Conservation (phyloP, 495 filamentous ascomycete genomes). For the Trichoderma gamsii region DNA sequence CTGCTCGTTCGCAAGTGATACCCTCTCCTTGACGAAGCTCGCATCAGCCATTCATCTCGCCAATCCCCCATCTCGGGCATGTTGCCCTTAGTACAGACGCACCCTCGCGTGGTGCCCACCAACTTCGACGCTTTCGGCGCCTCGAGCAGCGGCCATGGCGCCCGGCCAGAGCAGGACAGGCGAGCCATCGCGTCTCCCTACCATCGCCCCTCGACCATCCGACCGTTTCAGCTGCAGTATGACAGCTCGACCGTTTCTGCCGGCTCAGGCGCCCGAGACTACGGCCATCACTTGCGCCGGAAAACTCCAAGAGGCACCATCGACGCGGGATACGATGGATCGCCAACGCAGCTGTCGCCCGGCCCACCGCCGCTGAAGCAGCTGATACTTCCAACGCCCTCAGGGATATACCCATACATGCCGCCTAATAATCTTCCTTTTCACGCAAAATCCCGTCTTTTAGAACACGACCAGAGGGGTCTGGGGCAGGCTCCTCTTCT, state of each 20-base stretch:
- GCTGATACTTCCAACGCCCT: constrained; percentile 60
- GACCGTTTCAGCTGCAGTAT: background rate
- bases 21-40: background rate
- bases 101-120: constrained; percentile 9
- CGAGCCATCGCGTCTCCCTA: constrained; percentile 9
- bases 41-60: background rate
- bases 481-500: background rate
- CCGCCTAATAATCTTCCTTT: constrained; percentile 9
- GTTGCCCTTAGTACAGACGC: constrained; percentile 15
- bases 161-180: background rate
- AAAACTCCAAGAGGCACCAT: constrained; percentile 94
- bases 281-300: constrained; percentile 76
- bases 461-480: background rate
- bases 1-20: background rate
- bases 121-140: background rate
- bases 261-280: background rate
- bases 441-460: background rate
- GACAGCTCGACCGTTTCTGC: background rate
- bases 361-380: constrained; percentile 82
- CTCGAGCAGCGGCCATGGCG: background rate
- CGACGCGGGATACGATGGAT: constrained; percentile 90
- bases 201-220: background rate
- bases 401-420: constrained; percentile 11
- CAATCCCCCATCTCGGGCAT: constrained; percentile 2
- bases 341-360: constrained; percentile 63